Evolutionary conservation across 2,329 filamentous ascomycete species (phyloP), one percentile per base, ranked within the genome.

Genomic region (Colletotrichum chlorophyti): DNA sequence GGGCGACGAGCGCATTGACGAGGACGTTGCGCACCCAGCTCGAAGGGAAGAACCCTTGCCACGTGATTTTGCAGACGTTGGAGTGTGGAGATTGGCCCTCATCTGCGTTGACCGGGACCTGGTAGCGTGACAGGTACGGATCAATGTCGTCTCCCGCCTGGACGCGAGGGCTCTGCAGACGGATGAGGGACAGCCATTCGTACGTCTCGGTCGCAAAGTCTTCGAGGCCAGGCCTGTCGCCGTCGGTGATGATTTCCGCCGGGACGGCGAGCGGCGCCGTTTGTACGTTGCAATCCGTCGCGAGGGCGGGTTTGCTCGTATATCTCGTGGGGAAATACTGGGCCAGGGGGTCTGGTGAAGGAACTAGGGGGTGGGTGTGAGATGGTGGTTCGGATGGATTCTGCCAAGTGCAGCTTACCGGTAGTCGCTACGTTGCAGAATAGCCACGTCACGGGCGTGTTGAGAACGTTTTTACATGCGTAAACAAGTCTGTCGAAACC

Each of bases 381-480:
- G 67, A n/a, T n/a, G n/a, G n/a, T n/a, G n/a, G n/a, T n/a, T n/a
- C n/a, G n/a, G n/a, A n/a, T n/a, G n/a, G n/a, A n/a, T n/a, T n/a
- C n/a, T n/a, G n/a, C n/a, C n/a, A n/a, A n/a, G n/a, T n/a, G n/a
- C n/a, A n/a, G n/a, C 38, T 29, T 12, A 86, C 83, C 73, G 61
- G 75, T 77, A 64, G 66, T 67, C 47, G 65, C 75, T 35, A 87
- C 70, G 65, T 93, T 89, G 67, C 82, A 88, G 66, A 95, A 93
- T 0, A 98, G 76, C 93, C 94, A 97, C 1, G 84, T 84, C 19
- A 88, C 67, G 1, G 88, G 85, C 40, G 80, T 74, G 45, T 82
- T 84, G 19, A 97, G 78, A 19, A 91, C 91, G 62, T 92, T 91
- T 65, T 89, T 88, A 71, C 88, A 92, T 12, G 92, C 91, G 79